A percentile compares a stretch with the other conserved stretches of the same genome.
phyloP scores from a whole-genome alignment of 2,329 filamentous ascomycete species.

The Pestalotiopsis sp. region DNA sequence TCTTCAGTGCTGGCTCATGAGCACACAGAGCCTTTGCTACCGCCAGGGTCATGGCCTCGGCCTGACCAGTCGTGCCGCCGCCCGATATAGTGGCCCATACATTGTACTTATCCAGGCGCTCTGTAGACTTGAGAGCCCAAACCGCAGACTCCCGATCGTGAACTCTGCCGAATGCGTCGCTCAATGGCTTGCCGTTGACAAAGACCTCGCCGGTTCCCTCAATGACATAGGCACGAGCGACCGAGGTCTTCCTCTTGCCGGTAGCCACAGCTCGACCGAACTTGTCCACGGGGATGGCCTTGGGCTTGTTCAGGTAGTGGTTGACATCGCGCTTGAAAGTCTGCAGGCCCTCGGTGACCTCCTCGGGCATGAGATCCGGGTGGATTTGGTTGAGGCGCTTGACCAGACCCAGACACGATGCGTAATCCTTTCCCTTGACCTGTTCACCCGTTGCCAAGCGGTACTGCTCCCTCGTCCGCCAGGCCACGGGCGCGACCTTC shows the following conservation, averaged over 20 bases:
- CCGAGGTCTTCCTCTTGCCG: slow-evolving; percentile 85
- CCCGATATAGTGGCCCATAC: slow-evolving; percentile 84
- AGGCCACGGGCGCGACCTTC: slow-evolving; percentile 74
- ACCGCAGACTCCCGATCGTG: slow-evolving; percentile 94
- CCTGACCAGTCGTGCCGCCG: slow-evolving; percentile 92
- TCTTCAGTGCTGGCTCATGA: slow-evolving; percentile 92
- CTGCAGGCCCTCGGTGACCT: slow-evolving; percentile 66
- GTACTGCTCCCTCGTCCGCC: slow-evolving; percentile 80
- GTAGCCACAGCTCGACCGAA: slow-evolving; percentile 79
- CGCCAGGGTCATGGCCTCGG: slow-evolving; percentile 89
- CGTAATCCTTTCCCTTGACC: slow-evolving; percentile 78
- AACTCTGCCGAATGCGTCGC: slow-evolving; percentile 79
- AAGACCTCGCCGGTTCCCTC: slow-evolving; percentile 90
- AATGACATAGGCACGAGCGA: slow-evolving; percentile 83
- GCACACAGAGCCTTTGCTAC: slow-evolving; percentile 85
- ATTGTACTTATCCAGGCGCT: slow-evolving; percentile 94
- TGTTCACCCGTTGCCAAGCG: slow-evolving; percentile 70
- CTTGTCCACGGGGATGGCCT: slow-evolving; percentile 69
- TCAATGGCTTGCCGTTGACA: slow-evolving; percentile 86
- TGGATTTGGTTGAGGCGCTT: slow-evolving; percentile 85
- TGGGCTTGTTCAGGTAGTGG: slow-evolving; percentile 65
- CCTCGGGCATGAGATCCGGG: slow-evolving; percentile 71
- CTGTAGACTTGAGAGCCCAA: slow-evolving; percentile 84
- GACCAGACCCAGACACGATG: slow-evolving; percentile 73
- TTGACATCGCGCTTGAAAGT: slow-evolving; percentile 78